These are phyloP conservation scores for Zymoseptoria ardabiliae DNA, from an alignment of 2,329 filamentous ascomycete species.

Conservation along the genomic window DNA sequence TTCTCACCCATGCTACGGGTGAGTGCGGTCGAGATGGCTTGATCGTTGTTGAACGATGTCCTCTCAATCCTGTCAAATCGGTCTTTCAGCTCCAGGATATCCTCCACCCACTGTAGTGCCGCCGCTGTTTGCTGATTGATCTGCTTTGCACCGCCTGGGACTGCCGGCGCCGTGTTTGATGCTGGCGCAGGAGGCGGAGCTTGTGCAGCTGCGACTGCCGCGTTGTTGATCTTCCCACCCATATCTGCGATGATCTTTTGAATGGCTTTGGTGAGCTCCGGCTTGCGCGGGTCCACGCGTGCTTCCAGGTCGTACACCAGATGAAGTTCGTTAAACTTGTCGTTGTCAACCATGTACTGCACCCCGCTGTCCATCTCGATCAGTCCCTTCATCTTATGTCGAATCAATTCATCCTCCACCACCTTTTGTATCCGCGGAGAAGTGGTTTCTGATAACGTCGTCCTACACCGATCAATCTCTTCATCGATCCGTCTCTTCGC, in stretches of 20 bases:
- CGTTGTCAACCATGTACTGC: conserved; percentile 84
- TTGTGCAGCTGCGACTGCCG: conserved; percentile 49
- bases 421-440: conserved; percentile 66
- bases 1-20: conserved; percentile 86
- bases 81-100: conserved; percentile 75
- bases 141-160: conserved; percentile 34
- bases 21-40: conserved; percentile 70
- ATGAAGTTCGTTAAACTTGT: conserved; percentile 68
- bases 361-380: conserved; percentile 82
- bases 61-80: conserved; percentile 80
- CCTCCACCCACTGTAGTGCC: conserved; percentile 91
- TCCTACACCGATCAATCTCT: conserved; percentile 74
- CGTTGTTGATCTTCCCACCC: conserved; percentile 74
- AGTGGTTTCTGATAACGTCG: conserved; percentile 68
- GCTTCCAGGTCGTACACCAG: conserved; percentile 73
- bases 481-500: conserved; percentile 68
- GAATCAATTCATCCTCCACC: conserved; percentile 74
- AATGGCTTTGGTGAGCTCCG: conserved; percentile 61
- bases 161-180: conserved; percentile 46
- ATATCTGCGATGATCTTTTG: conserved; percentile 70
- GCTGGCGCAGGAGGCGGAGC: conserved; percentile 42
- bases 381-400: conserved; percentile 69
- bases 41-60: conserved; percentile 65
- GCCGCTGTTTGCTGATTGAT: conserved; percentile 75
- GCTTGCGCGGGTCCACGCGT: conserved; percentile 68